phyloP scores from a whole-genome alignment of 345 rosid genomes.

The Firmiana major region DNA sequence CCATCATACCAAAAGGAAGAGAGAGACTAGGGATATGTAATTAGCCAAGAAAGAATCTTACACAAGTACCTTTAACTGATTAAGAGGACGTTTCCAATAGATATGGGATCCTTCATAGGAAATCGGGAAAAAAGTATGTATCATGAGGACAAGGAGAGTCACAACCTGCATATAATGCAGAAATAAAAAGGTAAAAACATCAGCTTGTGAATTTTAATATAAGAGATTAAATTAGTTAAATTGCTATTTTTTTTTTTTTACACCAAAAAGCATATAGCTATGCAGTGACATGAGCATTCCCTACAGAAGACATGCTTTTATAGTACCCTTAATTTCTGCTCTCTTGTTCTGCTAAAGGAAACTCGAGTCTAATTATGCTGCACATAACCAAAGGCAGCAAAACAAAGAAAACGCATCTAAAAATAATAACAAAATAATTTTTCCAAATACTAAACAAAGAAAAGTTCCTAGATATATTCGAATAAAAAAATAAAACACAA shows the following conservation, averaged over 20 bases:
- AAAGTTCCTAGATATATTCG: background rate
- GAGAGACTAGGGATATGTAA: background rate
- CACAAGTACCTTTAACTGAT: slow-evolving; percentile 56
- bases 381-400: background rate
- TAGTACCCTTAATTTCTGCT: background rate
- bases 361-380: background rate
- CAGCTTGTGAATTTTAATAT: background rate
- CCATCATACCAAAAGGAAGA: background rate
- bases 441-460: background rate
- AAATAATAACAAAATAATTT: background rate
- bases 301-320: background rate
- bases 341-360: background rate
- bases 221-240: background rate
- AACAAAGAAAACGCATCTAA: background rate
- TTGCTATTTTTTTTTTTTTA: background rate
- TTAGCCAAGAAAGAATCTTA: slow-evolving; percentile 8
- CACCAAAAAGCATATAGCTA: background rate
- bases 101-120: slow-evolving; percentile 66
- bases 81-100: slow-evolving; percentile 58
- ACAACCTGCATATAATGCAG: slow-evolving; percentile 43
- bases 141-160: slow-evolving; percentile 54
- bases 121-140: slow-evolving; percentile 69
- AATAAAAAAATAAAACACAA: slow-evolving; percentile 3
- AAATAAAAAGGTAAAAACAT: background rate
- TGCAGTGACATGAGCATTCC: background rate